phyloP scores from a whole-genome alignment of 2,329 filamentous ascomycete genomes.

The Coniochaeta pulveracea region DNA sequence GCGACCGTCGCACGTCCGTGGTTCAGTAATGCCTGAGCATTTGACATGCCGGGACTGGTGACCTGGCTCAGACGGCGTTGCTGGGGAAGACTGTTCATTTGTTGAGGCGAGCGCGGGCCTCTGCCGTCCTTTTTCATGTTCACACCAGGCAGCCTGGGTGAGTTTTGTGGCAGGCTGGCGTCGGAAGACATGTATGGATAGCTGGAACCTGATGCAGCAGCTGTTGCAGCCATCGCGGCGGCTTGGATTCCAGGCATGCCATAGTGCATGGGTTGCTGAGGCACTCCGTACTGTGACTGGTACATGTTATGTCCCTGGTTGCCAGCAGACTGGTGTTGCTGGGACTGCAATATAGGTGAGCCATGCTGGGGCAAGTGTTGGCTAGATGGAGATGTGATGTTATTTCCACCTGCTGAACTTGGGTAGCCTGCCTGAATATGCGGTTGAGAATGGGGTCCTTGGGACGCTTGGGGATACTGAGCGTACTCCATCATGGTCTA shows the following conservation, averaged over 20 bases:
- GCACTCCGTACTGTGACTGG: constrained; percentile 63
- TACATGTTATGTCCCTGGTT: constrained; percentile 68
- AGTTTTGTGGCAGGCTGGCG: constrained; percentile 55
- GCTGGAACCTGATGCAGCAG: constrained; percentile 74
- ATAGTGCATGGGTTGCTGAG: constrained; percentile 70
- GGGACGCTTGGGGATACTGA: constrained; percentile 59
- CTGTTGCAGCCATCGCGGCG: constrained; percentile 84
- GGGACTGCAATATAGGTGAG: constrained; percentile 70
- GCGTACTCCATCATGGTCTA: constrained; percentile 61
- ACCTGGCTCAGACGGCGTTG: constrained; percentile 65
- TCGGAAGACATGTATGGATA: constrained; percentile 67
- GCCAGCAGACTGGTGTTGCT: constrained; percentile 57
- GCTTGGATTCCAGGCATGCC: constrained; percentile 75
- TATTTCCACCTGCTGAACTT: constrained; percentile 40
- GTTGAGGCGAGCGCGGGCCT: constrained; percentile 62
- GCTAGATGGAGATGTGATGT: constrained; percentile 64
- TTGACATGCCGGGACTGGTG: constrained; percentile 62
- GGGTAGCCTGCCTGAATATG: constrained; percentile 52
- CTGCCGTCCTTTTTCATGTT: constrained; percentile 60
- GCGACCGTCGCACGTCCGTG: constrained; percentile 44
- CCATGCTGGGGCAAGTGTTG: constrained; percentile 55
- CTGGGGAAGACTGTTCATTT: constrained; percentile 52
- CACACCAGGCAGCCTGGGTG: constrained; percentile 62
- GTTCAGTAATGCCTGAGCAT: constrained; percentile 65
- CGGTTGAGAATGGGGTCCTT: constrained; percentile 48